These are phyloP conservation scores for Citrullus amarus DNA, from an alignment of 306 rosid species.

Conservation along the genomic window DNA sequence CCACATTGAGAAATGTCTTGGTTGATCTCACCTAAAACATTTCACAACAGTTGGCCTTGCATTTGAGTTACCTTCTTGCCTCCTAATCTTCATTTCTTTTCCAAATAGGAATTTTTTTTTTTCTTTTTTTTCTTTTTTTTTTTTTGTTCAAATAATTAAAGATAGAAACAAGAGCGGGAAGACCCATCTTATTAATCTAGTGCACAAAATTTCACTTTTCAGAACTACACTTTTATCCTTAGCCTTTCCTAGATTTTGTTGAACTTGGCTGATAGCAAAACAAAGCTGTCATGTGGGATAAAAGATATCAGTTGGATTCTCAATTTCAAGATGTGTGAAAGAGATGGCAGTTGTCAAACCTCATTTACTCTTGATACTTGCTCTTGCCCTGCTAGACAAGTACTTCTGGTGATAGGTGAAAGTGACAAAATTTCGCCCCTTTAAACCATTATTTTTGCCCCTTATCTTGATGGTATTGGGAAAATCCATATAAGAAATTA, in stretches of 20 bases:
- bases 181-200: too few relatives aligned
- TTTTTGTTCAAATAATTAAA: too few relatives aligned
- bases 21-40: too few relatives aligned
- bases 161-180: too few relatives aligned
- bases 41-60: too few relatives aligned
- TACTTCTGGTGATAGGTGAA: background rate
- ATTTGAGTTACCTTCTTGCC: too few relatives aligned
- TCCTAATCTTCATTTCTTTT: too few relatives aligned
- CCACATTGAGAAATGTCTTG: too few relatives aligned
- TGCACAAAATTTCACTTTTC: background rate
- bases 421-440: background rate
- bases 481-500: background rate
- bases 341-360: background rate
- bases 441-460: background rate
- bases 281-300: background rate
- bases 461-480: background rate
- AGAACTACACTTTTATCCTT: background rate
- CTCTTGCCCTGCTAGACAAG: background rate
- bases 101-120: too few relatives aligned
- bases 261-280: background rate
- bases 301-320: background rate
- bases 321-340: background rate
- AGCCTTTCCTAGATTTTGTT: background rate
- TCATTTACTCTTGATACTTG: background rate
- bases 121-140: too few relatives aligned